Conservation (phyloP, 2,329 filamentous ascomycete species). For the Aspergillus japonicus region DNA sequence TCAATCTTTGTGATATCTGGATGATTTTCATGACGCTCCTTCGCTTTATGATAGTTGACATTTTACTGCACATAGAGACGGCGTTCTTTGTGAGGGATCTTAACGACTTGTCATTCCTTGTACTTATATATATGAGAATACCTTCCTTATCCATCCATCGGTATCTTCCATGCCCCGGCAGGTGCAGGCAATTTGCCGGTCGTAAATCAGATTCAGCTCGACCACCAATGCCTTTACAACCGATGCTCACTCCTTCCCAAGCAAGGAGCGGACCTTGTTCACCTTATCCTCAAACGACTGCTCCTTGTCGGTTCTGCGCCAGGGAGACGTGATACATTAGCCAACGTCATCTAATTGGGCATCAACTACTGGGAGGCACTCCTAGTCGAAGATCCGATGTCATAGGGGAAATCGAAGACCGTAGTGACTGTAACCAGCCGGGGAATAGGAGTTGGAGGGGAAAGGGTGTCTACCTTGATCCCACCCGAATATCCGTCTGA, state of each 20-base stretch:
- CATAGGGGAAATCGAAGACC: background rate
- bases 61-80: background rate
- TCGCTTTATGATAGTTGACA: constrained; percentile 3
- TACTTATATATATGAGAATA: constrained; percentile 3
- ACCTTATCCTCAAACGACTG: constrained; percentile 83
- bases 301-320: constrained; percentile 73
- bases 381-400: background rate
- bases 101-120: constrained; percentile 6
- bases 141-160: background rate
- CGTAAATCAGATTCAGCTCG: background rate
- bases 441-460: background rate
- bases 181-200: background rate
- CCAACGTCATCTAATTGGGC: constrained; percentile 11
- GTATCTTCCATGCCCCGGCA: background rate
- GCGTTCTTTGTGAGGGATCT: constrained; percentile 9
- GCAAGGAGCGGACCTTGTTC: constrained; percentile 54
- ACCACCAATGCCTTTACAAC: background rate
- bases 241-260: constrained; percentile 34
- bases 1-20: constrained; percentile 2
- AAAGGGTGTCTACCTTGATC: constrained; percentile 61
- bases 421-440: background rate
- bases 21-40: constrained; percentile 6
- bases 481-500: constrained; percentile 84
- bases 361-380: too few relatives aligned
- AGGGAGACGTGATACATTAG: constrained; percentile 8